phyloP scores from a whole-genome alignment of 371 early-diverging fungal species.

The Circinella minor region DNA sequence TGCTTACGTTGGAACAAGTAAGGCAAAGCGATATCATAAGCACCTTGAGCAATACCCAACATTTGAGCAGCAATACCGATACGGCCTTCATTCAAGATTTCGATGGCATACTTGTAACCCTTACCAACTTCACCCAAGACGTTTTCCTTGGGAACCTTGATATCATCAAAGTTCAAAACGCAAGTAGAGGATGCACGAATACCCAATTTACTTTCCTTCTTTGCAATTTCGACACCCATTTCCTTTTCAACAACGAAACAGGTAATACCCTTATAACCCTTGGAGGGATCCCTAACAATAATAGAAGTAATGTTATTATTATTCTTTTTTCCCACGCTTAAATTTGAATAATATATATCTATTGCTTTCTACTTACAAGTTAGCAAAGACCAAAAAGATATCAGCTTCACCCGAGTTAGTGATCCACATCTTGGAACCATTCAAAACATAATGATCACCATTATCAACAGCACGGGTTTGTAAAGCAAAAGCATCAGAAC shows the following conservation, averaged over 20 bases:
- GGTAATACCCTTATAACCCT: conserved; percentile 98
- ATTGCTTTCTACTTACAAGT: conserved; percentile 55
- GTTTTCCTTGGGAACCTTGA: conserved; percentile 88
- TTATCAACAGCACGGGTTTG: conserved; percentile 90
- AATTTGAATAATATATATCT: no score
- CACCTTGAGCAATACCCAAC: conserved; percentile 97
- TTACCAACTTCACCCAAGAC: conserved; percentile 93
- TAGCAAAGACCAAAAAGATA: conserved; percentile 97
- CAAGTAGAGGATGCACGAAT: conserved; percentile 97
- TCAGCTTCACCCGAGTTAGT: conserved; percentile 92
- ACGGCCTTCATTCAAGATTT: conserved; percentile 97
- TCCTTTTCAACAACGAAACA: conserved; percentile 96
- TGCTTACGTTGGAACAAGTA: conserved; percentile 97
- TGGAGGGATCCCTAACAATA: conserved; percentile 70
- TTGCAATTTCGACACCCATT: conserved; percentile 93
- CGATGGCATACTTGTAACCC: conserved; percentile 99
- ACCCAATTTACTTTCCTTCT: conserved; percentile 98
- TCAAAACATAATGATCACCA: conserved; percentile 90
- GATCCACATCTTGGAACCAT: conserved; percentile 95
- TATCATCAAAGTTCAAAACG: conserved; percentile 90
- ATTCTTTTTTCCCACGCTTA: conserved; percentile 53
- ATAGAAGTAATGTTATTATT: no score
- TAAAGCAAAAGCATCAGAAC: conserved; percentile 97
- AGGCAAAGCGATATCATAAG: conserved; percentile 87
- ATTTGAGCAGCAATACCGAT: conserved; percentile 99